phyloP scores from a whole-genome alignment of 495 filamentous ascomycete species.

The Articulospora tetracladia region DNA sequence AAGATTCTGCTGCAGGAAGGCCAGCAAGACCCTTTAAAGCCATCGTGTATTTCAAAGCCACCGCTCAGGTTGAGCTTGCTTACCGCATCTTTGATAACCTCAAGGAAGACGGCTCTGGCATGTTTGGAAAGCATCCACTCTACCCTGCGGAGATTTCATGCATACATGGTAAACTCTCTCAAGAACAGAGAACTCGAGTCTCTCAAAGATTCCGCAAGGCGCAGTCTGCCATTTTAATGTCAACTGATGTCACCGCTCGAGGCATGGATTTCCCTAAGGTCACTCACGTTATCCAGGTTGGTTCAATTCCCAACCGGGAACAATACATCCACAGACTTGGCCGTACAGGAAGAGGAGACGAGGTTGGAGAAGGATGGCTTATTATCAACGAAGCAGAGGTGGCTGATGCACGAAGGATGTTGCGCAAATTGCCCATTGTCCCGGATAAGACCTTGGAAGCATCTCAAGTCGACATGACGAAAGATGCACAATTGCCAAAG shows the following conservation, averaged over 20 bases:
- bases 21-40: conserved; percentile 76
- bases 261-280: conserved; percentile 98
- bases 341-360: conserved; percentile 65
- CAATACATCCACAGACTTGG: conserved; percentile 89
- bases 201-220: conserved; percentile 66
- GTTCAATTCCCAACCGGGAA: conserved; percentile 66
- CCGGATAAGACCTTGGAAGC: conserved; percentile 50
- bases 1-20: conserved; percentile 14
- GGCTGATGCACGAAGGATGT: conserved; percentile 38
- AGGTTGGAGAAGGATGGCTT: conserved; percentile 77
- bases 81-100: conserved; percentile 56
- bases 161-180: conserved; percentile 79
- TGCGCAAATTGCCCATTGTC: conserved; percentile 64
- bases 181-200: conserved; percentile 59
- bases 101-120: conserved; percentile 16
- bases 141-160: conserved; percentile 47
- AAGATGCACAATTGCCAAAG: conserved; percentile 31
- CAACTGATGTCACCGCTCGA: conserved; percentile 90
- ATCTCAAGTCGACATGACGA: conserved; percentile 50
- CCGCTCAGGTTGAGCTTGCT: conserved; percentile 63
- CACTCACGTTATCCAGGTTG: conserved; percentile 83
- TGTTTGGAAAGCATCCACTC: conserved; percentile 38
- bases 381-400: conserved; percentile 61
- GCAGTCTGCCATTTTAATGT: conserved; percentile 71
- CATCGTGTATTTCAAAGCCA: conserved; percentile 84